These are phyloP conservation scores for Termitomyces sp. DNA, from an alignment of 768 basidiomycete genomes.

Conservation along the genomic window DNA sequence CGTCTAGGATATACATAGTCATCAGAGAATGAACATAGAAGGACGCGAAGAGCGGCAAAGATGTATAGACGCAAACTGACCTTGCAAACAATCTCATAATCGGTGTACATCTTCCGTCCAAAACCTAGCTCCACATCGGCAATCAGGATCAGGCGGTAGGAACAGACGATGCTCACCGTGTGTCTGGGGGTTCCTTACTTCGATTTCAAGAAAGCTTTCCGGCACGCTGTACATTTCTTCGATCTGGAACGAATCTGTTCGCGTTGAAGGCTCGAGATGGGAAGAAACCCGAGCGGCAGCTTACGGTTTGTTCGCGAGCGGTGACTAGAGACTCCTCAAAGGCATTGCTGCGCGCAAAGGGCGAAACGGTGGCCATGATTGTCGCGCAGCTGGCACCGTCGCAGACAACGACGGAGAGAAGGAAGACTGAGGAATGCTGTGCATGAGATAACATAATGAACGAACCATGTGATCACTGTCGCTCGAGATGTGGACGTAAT, in stretches of 20 bases:
- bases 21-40: background rate
- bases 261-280: slow-evolving; percentile 19
- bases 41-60: background rate
- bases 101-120: slow-evolving; percentile 98
- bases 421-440: background rate
- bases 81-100: slow-evolving; percentile 98
- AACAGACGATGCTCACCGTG: slow-evolving; percentile 53
- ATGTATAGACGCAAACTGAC: slow-evolving; percentile 32
- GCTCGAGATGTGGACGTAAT: too few relatives aligned
- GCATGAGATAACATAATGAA: background rate
- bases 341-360: slow-evolving; percentile 56
- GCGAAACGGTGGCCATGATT: slow-evolving; percentile 41
- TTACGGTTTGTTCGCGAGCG: slow-evolving; percentile 56
- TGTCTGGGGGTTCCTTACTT: slow-evolving; percentile 94
- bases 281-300: slow-evolving; percentile 15
- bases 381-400: background rate
- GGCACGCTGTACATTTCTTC: slow-evolving; percentile 99
- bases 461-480: background rate
- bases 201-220: slow-evolving; percentile 96
- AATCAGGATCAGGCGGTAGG: background rate
- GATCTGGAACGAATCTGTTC: slow-evolving; percentile 48
- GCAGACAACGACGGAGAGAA: background rate
- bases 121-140: slow-evolving; percentile 51
- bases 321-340: slow-evolving; percentile 49
- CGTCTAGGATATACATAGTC: slow-evolving; percentile 54